These are phyloP conservation scores for Phytophthora sansomeana DNA, from an alignment of 352 stramenopile species.

Conservation along the genomic window DNA sequence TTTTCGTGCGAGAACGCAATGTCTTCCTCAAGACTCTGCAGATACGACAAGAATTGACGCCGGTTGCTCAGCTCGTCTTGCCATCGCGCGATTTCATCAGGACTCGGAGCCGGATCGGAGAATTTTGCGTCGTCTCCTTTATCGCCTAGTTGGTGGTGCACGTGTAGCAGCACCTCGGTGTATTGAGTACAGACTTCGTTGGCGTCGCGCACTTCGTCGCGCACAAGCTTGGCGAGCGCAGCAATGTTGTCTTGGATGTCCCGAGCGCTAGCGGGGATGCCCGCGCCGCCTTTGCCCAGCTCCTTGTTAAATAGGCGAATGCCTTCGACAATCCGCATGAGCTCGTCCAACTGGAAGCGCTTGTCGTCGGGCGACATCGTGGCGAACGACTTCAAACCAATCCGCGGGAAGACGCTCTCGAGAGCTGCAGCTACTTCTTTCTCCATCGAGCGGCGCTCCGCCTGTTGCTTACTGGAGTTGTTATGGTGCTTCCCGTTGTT, in stretches of 20 bases:
- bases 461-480: slow-evolving; percentile 44
- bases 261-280: slow-evolving; percentile 72
- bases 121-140: slow-evolving; percentile 32
- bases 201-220: slow-evolving; percentile 65
- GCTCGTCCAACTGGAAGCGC: slow-evolving; percentile 89
- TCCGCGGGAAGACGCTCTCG: slow-evolving; percentile 95
- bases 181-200: slow-evolving; percentile 85
- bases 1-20: slow-evolving; percentile 86
- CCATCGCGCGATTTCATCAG: slow-evolving; percentile 80
- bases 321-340: slow-evolving; percentile 92
- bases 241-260: slow-evolving; percentile 66
- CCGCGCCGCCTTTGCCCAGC: slow-evolving; percentile 86
- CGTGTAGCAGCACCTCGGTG: slow-evolving; percentile 78
- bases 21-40: slow-evolving; percentile 94
- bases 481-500: slow-evolving; percentile 21
- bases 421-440: slow-evolving; percentile 91
- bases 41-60: slow-evolving; percentile 91
- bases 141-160: slow-evolving; percentile 61
- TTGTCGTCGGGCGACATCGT: slow-evolving; percentile 92
- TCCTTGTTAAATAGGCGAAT: slow-evolving; percentile 95
- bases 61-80: slow-evolving; percentile 93
- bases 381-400: slow-evolving; percentile 95
- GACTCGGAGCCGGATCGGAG: slow-evolving; percentile 18
- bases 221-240: slow-evolving; percentile 55
- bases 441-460: slow-evolving; percentile 76